phyloP scores from a whole-genome alignment of 2,329 filamentous ascomycete species.

The Ceratocystis diversiconidia region DNA sequence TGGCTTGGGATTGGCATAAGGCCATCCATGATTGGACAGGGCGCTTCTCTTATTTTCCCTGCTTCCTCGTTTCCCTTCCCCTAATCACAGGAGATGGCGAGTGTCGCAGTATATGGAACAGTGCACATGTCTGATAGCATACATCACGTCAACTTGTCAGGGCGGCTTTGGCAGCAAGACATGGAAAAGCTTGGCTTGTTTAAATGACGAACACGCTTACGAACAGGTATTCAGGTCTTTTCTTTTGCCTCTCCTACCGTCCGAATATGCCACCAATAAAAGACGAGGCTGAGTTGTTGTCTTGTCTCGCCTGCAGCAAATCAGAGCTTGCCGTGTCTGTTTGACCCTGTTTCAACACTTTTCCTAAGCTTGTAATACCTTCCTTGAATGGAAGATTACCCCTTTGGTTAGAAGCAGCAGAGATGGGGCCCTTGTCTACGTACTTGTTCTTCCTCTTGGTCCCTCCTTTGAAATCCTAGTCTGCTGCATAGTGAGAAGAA shows the following conservation, averaged over 20 bases:
- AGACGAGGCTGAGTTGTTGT: neutral
- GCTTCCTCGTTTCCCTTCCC: neutral
- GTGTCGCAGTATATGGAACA: neutral
- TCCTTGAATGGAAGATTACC: neutral
- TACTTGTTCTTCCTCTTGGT: neutral
- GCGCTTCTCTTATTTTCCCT: neutral
- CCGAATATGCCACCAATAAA: neutral
- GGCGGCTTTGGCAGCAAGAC: neutral
- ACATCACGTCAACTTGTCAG: neutral
- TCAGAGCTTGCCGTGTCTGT: neutral
- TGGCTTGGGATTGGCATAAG: neutral
- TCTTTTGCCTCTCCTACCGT: neutral
- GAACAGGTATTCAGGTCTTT: neutral
- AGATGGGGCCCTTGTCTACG: neutral
- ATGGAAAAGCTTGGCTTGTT: neutral
- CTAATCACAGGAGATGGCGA: neutral
- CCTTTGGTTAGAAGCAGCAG: neutral
- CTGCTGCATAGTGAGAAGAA: neutral
- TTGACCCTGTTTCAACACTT: neutral
- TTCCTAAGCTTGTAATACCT: neutral
- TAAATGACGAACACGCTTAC: neutral
- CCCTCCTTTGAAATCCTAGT: neutral
- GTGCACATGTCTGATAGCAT: neutral
- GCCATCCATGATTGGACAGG: neutral
- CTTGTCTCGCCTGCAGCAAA: neutral